Evolutionary conservation across 2,329 filamentous ascomycete species (phyloP).

Genomic region (Chalaropsis thielavioides): DNA sequence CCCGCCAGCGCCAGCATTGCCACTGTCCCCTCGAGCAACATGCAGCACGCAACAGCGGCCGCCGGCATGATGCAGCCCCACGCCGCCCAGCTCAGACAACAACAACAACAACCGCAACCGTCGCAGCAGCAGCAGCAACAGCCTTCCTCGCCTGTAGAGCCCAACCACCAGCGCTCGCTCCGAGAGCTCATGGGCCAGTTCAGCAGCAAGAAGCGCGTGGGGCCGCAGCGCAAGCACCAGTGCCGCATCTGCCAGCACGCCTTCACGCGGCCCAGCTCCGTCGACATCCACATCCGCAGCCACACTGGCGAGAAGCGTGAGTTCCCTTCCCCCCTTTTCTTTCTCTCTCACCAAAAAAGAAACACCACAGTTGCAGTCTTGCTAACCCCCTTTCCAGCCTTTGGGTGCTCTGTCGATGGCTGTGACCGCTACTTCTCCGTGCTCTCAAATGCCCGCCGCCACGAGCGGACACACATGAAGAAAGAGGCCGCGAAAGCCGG

Average conservation of each 20-base stretch:
- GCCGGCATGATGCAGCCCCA: not conserved
- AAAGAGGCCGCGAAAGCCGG: conserved; percentile 15
- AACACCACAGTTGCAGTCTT: not conserved
- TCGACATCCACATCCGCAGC: conserved; percentile 97
- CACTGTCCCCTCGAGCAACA: not conserved
- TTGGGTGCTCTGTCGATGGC: conserved; percentile 83
- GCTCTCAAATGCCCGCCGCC: conserved; percentile 84
- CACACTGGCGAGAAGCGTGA: conserved; percentile 96
- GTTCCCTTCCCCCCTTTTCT: conserved; percentile 27
- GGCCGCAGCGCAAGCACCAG: conserved; percentile 98
- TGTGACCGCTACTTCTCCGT: conserved; percentile 95
- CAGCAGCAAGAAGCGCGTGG: conserved; percentile 89
- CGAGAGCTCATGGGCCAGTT: conserved; percentile 85
- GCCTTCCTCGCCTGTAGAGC: conserved; percentile 2
- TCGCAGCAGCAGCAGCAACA: conserved; percentile 1
- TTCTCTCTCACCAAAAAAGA: too few relatives aligned
- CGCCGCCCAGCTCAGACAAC: not conserved
- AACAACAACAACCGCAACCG: not conserved
- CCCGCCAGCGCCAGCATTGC: not conserved
- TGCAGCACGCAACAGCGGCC: not conserved
- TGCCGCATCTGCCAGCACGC: conserved; percentile 98
- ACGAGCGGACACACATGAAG: conserved; percentile 87
- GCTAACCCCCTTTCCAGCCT: conserved; percentile 42
- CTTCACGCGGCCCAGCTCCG: conserved; percentile 82
- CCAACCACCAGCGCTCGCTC: conserved; percentile 11